Evolutionary conservation across 257 asterid species (phyloP).

Genomic region (Nicotiana paniculata): DNA sequence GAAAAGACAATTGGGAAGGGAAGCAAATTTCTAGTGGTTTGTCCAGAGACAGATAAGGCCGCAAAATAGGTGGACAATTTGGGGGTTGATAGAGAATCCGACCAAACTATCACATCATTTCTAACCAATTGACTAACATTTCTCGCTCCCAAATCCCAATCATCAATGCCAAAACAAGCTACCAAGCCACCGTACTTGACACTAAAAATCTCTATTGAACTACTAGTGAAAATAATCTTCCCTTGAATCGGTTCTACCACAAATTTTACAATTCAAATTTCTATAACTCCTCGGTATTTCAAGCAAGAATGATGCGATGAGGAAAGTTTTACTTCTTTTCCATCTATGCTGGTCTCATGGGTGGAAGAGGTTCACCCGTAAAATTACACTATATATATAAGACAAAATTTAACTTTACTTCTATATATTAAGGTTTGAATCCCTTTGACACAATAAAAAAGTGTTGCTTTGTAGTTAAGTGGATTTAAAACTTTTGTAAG

Average conservation of each 20-base stretch:
- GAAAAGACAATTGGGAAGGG: background rate
- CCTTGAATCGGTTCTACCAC: background rate
- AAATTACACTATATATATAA: too few relatives aligned
- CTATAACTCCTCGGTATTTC: background rate
- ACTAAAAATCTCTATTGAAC: background rate
- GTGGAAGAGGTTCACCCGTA: too few relatives aligned
- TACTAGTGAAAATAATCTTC: background rate
- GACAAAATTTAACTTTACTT: too few relatives aligned
- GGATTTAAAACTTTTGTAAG: too few relatives aligned
- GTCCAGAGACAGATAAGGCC: slow-evolving; percentile 4
- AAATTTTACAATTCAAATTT: background rate
- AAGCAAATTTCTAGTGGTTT: background rate
- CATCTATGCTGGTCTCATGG: too few relatives aligned
- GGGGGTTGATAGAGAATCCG: slow-evolving; percentile 7
- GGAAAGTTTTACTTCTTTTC: too few relatives aligned
- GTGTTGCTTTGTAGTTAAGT: too few relatives aligned
- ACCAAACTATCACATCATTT: slow-evolving; percentile 11
- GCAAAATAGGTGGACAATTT: background rate
- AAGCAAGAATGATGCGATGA: background rate
- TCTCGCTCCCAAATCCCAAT: slow-evolving; percentile 1
- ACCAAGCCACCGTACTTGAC: background rate
- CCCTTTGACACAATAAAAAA: too few relatives aligned
- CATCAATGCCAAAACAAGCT: background rate
- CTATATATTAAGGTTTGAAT: too few relatives aligned
- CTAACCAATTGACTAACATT: background rate